Conservation (phyloP, 2,329 filamentous ascomycete species). For the Xylaria sp. region DNA sequence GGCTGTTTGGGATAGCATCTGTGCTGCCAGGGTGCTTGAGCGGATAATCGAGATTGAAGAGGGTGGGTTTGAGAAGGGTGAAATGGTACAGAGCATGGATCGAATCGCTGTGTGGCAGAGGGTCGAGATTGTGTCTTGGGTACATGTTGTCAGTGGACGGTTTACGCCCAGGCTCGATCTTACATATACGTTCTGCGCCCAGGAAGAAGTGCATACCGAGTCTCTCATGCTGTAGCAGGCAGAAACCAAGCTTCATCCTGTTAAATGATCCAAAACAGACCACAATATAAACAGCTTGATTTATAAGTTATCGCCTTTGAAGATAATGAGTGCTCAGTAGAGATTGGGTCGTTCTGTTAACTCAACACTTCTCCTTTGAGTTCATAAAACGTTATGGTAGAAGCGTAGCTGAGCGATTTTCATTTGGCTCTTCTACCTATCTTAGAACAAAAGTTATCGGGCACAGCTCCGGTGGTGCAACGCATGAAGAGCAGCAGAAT, state of each 20-base stretch:
- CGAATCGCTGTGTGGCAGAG: conserved; percentile 47
- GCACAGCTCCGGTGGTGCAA: too few relatives aligned
- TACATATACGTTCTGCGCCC: conserved; percentile 48
- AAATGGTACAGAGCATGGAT: conserved; percentile 42
- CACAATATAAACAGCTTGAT: too few relatives aligned
- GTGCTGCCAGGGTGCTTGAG: conserved; percentile 48
- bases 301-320: too few relatives aligned
- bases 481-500: too few relatives aligned
- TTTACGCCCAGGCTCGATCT: conserved; percentile 45
- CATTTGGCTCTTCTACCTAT: too few relatives aligned
- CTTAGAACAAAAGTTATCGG: too few relatives aligned
- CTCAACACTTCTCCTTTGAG: too few relatives aligned
- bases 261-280: too few relatives aligned
- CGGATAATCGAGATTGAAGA: conserved; percentile 53
- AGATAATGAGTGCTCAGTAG: too few relatives aligned
- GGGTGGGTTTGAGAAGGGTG: conserved; percentile 31
- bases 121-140: conserved; percentile 48
- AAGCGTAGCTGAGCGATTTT: too few relatives aligned
- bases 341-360: too few relatives aligned
- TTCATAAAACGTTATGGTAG: not conserved
- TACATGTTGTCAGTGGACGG: conserved; percentile 33
- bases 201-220: conserved; percentile 42
- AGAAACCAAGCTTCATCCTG: conserved; percentile 2
- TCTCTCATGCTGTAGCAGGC: conserved; percentile 36
- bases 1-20: conserved; percentile 51